A percentile compares a stretch with the other conserved stretches of the same genome.
phyloP scores from a whole-genome alignment of 2,329 filamentous ascomycete genomes.

The Penicillium expansum region DNA sequence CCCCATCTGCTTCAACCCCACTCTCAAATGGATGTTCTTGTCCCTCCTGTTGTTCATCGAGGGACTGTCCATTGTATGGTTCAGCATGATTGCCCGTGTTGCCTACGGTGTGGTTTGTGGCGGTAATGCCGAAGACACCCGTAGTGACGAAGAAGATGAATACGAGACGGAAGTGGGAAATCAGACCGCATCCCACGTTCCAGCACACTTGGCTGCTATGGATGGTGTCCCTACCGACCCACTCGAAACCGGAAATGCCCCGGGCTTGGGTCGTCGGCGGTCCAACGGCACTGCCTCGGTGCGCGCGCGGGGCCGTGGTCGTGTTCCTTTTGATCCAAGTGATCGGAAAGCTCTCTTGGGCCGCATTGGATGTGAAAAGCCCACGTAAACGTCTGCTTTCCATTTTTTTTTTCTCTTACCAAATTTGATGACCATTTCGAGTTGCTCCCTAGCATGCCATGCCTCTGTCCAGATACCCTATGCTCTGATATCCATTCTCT shows the following conservation, averaged over 20 bases:
- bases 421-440: slow-evolving; percentile 19
- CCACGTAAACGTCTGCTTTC: slow-evolving; percentile 24
- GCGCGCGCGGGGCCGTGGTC: slow-evolving; percentile 38
- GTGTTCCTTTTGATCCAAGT: slow-evolving; percentile 41
- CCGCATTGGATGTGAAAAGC: slow-evolving; percentile 80
- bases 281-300: slow-evolving; percentile 35
- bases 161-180: slow-evolving; percentile 41
- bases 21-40: slow-evolving; percentile 74
- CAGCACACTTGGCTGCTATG: slow-evolving; percentile 22
- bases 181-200: slow-evolving; percentile 26
- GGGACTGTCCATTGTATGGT: slow-evolving; percentile 79
- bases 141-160: slow-evolving; percentile 73
- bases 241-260: slow-evolving; percentile 26
- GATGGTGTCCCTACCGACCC: slow-evolving; percentile 23
- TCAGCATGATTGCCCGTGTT: slow-evolving; percentile 80
- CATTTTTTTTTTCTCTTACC: slow-evolving; percentile 1
- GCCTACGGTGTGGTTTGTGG: slow-evolving; percentile 70
- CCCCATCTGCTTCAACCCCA: slow-evolving; percentile 73
- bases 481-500: background rate
- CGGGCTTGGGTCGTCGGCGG: slow-evolving; percentile 34
- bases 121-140: slow-evolving; percentile 78
- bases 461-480: slow-evolving; percentile 6
- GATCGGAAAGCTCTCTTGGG: slow-evolving; percentile 71
- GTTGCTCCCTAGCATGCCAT: slow-evolving; percentile 16
- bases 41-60: slow-evolving; percentile 74